Base-by-base conservation (phyloP, 768 basidiomycete genomes). In the Phaeotremella skinneri region DNA sequence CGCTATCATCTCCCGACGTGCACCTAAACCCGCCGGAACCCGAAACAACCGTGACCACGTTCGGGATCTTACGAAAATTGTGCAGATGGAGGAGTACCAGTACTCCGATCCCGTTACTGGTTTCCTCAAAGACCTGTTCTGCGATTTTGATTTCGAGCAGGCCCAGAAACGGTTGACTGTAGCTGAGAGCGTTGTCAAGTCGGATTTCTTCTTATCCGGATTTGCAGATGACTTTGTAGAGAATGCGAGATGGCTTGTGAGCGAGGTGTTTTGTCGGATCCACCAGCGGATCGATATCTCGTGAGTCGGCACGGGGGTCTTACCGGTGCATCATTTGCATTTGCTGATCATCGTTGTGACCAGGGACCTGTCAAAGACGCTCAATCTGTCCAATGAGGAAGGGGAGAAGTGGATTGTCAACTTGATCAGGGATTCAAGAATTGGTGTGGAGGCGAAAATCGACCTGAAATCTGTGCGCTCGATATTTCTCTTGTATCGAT, bases 391-490 rank as follows among this genome's bases (percentile, higher is more conserved):
- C n/a, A 84, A 82, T 41, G 91, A 91, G 64, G 96, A 98, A 73
- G 96, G 94, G 51, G 96, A 99, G 76, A 94, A 94, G 71, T 99
- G 94, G 94, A 94, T 98, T 62, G 96, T 98, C 70, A 97, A 98
- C 81, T 87, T 98, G 61, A 96, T 98, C 70, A 86, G 96, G 31
- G 96, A 98, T 78, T 94, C 93, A 4, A 84, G 91, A 47, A 91
- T 94, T 88, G 91, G 91, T 14, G 87, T 90, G 0, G 94, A 98
- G 68, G 94, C 94, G 52, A 96, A 94, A 80, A 97, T 98, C 60
- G 94, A 98, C 77, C 82, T 98, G 26, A 91, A 93, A 78, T 91
- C 94, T 82, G 91, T 89, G 61, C 37, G 80, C 20, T 49, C 49
- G 20, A 39, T 29, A 21, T 32, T 25, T 29, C 5, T 11, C 13